A percentile compares a stretch with the other conserved stretches of the same genome.
Evolutionary conservation across 2,329 filamentous ascomycete species (phyloP).

Genomic region (Phialophora verrucosa): DNA sequence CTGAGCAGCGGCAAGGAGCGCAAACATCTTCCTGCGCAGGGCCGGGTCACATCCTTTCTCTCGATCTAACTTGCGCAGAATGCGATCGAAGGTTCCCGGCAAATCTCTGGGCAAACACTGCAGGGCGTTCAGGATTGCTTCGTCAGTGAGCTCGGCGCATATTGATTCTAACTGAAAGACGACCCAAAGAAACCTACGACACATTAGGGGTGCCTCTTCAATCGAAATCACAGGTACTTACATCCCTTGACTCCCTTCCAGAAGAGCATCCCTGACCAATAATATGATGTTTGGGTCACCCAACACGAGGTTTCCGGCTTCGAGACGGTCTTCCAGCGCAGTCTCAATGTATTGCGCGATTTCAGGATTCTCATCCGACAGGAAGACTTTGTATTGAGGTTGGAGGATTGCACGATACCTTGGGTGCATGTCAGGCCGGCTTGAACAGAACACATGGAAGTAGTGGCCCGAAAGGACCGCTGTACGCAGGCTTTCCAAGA

Average conservation of each 20-base stretch:
- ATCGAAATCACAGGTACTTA: conserved; percentile 18
- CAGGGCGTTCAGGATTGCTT: conserved; percentile 33
- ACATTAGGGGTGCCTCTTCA: neutral
- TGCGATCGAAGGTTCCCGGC: conserved; percentile 23
- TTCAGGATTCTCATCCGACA: conserved; percentile 24
- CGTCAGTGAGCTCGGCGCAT: conserved; percentile 32
- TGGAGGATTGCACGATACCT: conserved; percentile 9
- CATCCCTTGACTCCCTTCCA: conserved; percentile 34
- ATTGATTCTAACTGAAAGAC: conserved; percentile 35
- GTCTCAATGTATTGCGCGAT: conserved; percentile 31
- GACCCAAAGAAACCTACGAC: conserved; percentile 36
- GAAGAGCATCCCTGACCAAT: conserved; percentile 26
- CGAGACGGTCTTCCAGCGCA: conserved; percentile 21
- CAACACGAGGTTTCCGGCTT: conserved; percentile 19
- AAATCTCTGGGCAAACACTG: conserved; percentile 24
- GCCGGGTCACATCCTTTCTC: neutral
- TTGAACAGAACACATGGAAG: conserved; percentile 32
- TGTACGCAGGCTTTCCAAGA: conserved; percentile 15
- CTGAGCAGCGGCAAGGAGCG: conserved; percentile 18
- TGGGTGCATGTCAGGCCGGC: conserved; percentile 33
- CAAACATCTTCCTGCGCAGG: conserved; percentile 21
- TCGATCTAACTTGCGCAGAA: conserved; percentile 13
- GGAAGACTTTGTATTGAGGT: conserved; percentile 17
- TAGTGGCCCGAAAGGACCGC: neutral
- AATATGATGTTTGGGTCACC: conserved; percentile 32